phyloP scores from a whole-genome alignment of 208 protist genomes.

The Acanthamoeba lenticulata region DNA sequence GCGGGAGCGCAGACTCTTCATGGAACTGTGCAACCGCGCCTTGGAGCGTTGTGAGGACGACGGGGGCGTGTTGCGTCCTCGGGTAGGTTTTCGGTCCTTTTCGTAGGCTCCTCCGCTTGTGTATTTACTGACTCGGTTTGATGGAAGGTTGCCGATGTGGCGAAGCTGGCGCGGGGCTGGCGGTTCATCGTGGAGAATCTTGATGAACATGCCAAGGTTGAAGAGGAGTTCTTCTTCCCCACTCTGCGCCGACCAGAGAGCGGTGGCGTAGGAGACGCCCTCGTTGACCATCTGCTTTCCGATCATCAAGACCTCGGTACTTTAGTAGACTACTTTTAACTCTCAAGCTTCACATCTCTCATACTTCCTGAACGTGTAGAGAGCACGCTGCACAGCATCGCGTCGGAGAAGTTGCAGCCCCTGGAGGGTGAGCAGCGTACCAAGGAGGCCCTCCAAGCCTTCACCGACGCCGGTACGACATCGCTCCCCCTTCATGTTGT shows the following conservation, averaged over 20 bases:
- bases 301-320: not conserved
- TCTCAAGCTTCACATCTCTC: not conserved
- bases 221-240: constrained; percentile 13
- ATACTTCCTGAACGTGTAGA: not conserved
- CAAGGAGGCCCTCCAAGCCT: not conserved
- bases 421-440: not conserved
- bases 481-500: not conserved
- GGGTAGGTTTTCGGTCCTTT: not conserved
- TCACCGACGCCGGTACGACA: not conserved
- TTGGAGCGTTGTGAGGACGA: not conserved
- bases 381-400: constrained; percentile 9
- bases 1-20: not conserved
- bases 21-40: not conserved
- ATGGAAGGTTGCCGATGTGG: not conserved
- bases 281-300: constrained; percentile 16
- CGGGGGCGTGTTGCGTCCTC: not conserved
- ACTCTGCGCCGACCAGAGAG: not conserved
- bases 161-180: not conserved
- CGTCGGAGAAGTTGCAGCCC: not conserved
- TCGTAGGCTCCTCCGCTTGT: not conserved
- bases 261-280: not conserved
- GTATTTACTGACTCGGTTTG: not conserved
- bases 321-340: not conserved
- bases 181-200: constrained; percentile 29
- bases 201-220: not conserved